A percentile compares a stretch with the other conserved stretches of the same genome.
These are phyloP conservation scores for Juglanconis sp. DNA, from an alignment of 2,329 filamentous ascomycete genomes.

Conservation along the genomic window DNA sequence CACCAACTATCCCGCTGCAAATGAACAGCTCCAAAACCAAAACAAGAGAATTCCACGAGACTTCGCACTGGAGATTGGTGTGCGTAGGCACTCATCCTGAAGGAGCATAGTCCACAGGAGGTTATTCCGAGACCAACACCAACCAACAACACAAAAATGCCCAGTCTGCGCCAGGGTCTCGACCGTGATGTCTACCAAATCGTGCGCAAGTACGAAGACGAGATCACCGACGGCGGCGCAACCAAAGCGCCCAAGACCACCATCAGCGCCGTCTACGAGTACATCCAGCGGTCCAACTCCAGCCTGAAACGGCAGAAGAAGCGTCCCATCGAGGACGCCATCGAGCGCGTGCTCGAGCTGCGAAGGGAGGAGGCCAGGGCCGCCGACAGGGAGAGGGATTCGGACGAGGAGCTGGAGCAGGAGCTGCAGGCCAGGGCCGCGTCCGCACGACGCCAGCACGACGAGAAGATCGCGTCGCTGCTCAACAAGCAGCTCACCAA, in stretches of 20 bases:
- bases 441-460: conserved; percentile 19
- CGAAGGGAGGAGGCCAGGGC: conserved; percentile 62
- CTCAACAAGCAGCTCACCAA: conserved; percentile 41
- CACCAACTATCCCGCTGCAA: no score
- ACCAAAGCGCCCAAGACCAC: conserved; percentile 40
- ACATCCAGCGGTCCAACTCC: conserved; percentile 82
- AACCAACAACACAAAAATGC: conserved; percentile 3
- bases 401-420: conserved; percentile 40
- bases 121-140: no score
- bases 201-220: conserved; percentile 71
- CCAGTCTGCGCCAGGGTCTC: conserved; percentile 50
- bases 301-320: conserved; percentile 81
- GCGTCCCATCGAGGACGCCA: conserved; percentile 75
- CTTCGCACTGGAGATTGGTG: no score
- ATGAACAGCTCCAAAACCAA: no score
- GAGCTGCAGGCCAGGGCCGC: conserved; percentile 24
- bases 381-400: conserved; percentile 40
- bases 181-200: conserved; percentile 77
- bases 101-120: no score
- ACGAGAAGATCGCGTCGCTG: conserved; percentile 27
- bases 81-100: no score
- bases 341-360: conserved; percentile 76
- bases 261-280: conserved; percentile 66
- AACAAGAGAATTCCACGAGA: no score
- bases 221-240: conserved; percentile 22